phyloP scores from a whole-genome alignment of 2,329 filamentous ascomycete species.

The Hypoxylon sp. region DNA sequence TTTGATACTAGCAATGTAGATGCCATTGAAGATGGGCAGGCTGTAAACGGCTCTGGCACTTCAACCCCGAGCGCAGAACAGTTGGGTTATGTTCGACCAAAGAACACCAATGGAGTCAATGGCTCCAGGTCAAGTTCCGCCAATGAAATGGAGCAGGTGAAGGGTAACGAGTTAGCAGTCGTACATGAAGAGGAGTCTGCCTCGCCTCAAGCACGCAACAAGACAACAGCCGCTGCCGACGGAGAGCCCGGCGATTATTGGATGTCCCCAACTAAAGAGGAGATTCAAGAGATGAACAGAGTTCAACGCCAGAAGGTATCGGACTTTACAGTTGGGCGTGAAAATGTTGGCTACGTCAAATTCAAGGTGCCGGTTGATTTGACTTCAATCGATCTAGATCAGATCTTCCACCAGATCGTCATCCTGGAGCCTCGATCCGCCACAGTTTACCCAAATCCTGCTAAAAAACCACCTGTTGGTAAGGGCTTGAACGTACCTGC shows the following conservation, averaged over 20 bases:
- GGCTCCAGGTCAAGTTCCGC: slow-evolving; percentile 59
- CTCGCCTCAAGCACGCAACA: slow-evolving; percentile 53
- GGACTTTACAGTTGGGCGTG: slow-evolving; percentile 84
- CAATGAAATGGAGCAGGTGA: slow-evolving; percentile 78
- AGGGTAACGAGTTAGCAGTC: slow-evolving; percentile 81
- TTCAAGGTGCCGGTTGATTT: slow-evolving; percentile 89
- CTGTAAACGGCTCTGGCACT: slow-evolving; percentile 60
- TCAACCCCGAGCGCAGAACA: slow-evolving; percentile 70
- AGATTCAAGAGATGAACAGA: slow-evolving; percentile 83
- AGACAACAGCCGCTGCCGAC: slow-evolving; percentile 52
- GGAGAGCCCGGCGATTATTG: slow-evolving; percentile 82
- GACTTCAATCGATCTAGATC: slow-evolving; percentile 80
- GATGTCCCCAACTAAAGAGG: slow-evolving; percentile 81
- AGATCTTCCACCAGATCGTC: slow-evolving; percentile 83
- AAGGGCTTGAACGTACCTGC: slow-evolving; percentile 94
- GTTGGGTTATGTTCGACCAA: slow-evolving; percentile 70
- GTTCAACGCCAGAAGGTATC: slow-evolving; percentile 80
- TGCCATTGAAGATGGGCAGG: slow-evolving; percentile 58
- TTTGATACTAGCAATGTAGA: slow-evolving; percentile 79
- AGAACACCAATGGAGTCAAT: slow-evolving; percentile 58
- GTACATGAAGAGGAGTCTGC: slow-evolving; percentile 77
- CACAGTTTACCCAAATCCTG: slow-evolving; percentile 85
- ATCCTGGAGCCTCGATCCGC: slow-evolving; percentile 81
- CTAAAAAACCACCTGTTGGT: slow-evolving; percentile 84
- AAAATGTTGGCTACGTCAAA: slow-evolving; percentile 82